These are phyloP conservation scores for Basipetospora sp. DNA, from an alignment of 2,329 filamentous ascomycete species.

Conservation along the genomic window DNA sequence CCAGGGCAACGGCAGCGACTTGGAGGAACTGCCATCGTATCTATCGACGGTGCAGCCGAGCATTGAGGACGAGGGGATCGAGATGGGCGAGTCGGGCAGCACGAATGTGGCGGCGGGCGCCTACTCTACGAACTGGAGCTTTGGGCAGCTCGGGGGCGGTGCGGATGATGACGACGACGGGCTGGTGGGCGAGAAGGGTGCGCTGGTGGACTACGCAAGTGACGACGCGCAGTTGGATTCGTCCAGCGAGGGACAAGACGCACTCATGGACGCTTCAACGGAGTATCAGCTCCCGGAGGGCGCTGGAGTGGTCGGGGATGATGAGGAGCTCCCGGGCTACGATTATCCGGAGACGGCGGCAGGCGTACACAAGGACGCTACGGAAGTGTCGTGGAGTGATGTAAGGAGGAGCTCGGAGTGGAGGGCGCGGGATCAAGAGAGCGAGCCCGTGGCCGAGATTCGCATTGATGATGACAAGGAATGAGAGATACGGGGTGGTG, in stretches of 20 bases:
- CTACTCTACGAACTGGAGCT: conserved; percentile 31
- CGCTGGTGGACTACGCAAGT: conserved; percentile 23
- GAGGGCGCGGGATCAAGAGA: conserved; percentile 1
- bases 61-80: conserved; percentile 33
- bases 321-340: conserved; percentile 8
- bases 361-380: not conserved
- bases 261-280: conserved; percentile 7
- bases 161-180: conserved; percentile 15
- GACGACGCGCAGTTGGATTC: conserved; percentile 29
- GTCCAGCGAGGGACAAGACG: conserved; percentile 18
- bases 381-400: conserved; percentile 3
- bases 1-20: not conserved
- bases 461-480: conserved; percentile 6
- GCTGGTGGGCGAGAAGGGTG: conserved; percentile 18
- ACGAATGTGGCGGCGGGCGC: conserved; percentile 18
- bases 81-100: conserved; percentile 16
- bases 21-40: conserved; percentile 27
- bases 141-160: conserved; percentile 20
- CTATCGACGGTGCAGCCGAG: conserved; percentile 22
- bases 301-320: conserved; percentile 8
- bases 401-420: not conserved
- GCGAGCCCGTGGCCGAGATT: conserved; percentile 8
- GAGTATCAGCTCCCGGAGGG: conserved; percentile 9
- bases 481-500: too few species aligned
- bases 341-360: conserved; percentile 5